phyloP scores from a whole-genome alignment of 495 filamentous ascomycete species.

The Xylaria grammica region DNA sequence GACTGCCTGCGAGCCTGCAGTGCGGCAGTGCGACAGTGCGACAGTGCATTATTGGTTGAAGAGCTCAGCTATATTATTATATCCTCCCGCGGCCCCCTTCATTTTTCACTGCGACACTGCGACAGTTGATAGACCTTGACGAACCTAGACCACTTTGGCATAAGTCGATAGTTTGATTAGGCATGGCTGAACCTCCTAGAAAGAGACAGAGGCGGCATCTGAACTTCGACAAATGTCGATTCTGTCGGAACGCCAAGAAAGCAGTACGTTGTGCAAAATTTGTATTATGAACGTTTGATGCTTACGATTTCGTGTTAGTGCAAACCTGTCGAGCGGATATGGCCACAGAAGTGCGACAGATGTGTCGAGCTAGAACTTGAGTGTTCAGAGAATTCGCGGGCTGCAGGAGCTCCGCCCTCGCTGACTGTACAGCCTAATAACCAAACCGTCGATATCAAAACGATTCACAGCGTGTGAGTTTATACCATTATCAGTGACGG shows the following conservation, averaged over 20 bases:
- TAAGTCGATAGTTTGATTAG: background rate
- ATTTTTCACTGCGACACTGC: slow-evolving; percentile 6
- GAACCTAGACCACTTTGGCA: background rate
- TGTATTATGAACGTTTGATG: too few species aligned
- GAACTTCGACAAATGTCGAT: slow-evolving; percentile 11
- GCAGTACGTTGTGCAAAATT: background rate
- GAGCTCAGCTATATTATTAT: too few species aligned
- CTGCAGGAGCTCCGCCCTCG: slow-evolving; percentile 5
- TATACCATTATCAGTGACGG: background rate
- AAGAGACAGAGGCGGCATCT: background rate
- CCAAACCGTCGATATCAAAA: background rate
- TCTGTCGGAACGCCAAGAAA: background rate
- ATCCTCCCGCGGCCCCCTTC: background rate
- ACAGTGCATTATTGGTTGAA: slow-evolving; percentile 6
- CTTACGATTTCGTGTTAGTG: background rate
- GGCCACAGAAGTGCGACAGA: slow-evolving; percentile 4
- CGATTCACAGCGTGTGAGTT: background rate
- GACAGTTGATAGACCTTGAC: background rate
- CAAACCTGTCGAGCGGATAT: background rate
- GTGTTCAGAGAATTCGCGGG: slow-evolving; percentile 1
- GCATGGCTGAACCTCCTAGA: slow-evolving; percentile 13
- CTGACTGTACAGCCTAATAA: background rate
- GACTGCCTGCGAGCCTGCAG: too few species aligned
- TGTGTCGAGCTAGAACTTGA: slow-evolving; percentile 6
- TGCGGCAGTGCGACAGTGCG: background rate